A percentile compares a stretch with the other conserved stretches of the same genome.
Conservation (phyloP, 2,329 filamentous ascomycete species). For the Penicillium sp. region DNA sequence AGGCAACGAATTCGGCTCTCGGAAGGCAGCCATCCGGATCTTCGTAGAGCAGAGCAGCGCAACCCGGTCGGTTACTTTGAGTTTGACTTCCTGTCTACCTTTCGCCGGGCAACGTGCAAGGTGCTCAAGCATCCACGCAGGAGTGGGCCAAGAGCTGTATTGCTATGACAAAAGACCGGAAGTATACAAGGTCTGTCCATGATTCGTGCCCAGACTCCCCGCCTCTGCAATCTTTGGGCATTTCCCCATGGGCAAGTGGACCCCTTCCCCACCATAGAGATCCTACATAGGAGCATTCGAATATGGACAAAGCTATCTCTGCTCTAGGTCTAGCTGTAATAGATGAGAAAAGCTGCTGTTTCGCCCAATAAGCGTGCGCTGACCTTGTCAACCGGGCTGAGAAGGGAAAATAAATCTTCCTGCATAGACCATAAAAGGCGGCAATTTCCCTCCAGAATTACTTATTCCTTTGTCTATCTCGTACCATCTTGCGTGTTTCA, state of each 20-base stretch:
- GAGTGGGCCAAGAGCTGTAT: too few relatives aligned
- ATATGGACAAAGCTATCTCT: not conserved
- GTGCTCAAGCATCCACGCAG: too few relatives aligned
- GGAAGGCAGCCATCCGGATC: too few relatives aligned
- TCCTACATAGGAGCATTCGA: not conserved
- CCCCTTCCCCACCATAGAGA: not conserved
- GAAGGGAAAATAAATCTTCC: not conserved
- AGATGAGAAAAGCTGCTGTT: not conserved
- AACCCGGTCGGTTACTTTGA: too few relatives aligned
- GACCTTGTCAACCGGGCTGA: constrained; percentile 7
- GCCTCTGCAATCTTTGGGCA: not conserved
- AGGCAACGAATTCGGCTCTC: too few relatives aligned
- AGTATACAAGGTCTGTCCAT: too few relatives aligned
- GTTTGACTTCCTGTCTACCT: too few relatives aligned
- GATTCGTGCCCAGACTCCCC: too few relatives aligned
- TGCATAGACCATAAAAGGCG: constrained; percentile 12
- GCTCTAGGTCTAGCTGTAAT: constrained; percentile 1
- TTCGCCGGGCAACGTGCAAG: too few relatives aligned
- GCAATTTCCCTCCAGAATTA: not conserved
- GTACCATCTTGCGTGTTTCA: too few relatives aligned
- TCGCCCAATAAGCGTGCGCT: constrained; percentile 5
- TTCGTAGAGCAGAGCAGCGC: too few relatives aligned
- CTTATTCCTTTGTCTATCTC: not conserved
- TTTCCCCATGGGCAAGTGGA: constrained; percentile 1
- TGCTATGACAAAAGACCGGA: too few relatives aligned